Conservation (phyloP, 148 eudicot genomes). For the Rhododendron molle region DNA sequence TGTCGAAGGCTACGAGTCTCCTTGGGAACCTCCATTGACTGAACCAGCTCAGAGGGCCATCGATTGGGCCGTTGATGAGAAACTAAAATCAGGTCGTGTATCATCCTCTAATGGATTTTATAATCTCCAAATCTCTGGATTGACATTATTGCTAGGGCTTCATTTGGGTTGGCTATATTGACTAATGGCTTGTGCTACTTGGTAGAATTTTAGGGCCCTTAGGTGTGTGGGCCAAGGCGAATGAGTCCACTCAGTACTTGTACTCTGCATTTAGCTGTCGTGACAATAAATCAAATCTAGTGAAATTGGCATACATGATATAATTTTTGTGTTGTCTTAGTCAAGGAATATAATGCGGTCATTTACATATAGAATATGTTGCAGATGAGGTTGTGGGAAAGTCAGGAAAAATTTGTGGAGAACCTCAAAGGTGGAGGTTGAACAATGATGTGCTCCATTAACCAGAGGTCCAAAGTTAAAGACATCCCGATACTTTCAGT, state of each 20-base stretch:
- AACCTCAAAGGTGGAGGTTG: neutral
- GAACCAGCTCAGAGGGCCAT: constrained; percentile 80
- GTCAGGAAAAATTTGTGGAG: neutral
- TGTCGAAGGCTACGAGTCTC: constrained; percentile 53
- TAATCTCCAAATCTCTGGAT: neutral
- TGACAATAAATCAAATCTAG: neutral
- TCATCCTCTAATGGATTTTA: constrained; percentile 2
- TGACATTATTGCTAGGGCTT: neutral
- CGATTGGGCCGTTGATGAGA: constrained; percentile 80
- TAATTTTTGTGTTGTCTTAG: neutral
- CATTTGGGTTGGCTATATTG: neutral
- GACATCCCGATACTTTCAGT: no score
- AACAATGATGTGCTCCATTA: neutral
- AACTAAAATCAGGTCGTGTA: constrained; percentile 69
- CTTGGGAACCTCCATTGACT: constrained; percentile 82
- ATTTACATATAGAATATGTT: neutral
- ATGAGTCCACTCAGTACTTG: neutral
- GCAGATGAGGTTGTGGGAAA: neutral
- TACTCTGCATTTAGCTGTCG: neutral
- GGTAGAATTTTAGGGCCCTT: neutral
- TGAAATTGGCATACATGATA: neutral
- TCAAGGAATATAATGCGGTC: neutral
- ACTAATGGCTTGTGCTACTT: neutral
- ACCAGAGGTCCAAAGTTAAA: neutral
- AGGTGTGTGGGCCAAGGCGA: neutral